These are phyloP conservation scores for Fusarium equiseti DNA, from an alignment of 2,329 filamentous ascomycete species.

Conservation along the genomic window DNA sequence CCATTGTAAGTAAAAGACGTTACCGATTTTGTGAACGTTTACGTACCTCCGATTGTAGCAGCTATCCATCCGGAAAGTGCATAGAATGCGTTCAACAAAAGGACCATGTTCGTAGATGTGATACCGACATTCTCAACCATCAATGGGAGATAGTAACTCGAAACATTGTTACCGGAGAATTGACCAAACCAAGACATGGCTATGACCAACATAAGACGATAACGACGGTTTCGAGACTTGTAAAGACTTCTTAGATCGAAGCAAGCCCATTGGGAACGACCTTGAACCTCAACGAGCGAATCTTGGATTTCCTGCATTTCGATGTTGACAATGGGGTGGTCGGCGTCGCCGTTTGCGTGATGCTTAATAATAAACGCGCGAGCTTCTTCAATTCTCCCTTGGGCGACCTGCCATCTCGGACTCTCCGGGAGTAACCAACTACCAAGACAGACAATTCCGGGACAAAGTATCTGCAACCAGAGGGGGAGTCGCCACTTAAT, in stretches of 20 bases:
- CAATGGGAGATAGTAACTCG: constrained; percentile 16
- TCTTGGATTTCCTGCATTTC: constrained; percentile 20
- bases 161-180: constrained; percentile 11
- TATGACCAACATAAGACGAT: constrained; percentile 2
- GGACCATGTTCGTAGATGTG: constrained; percentile 1
- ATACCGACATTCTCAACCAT: constrained; percentile 16
- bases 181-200: constrained; percentile 27
- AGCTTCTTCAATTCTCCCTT: constrained; percentile 1
- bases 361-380: constrained; percentile 8
- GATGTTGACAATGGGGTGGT: constrained; percentile 5
- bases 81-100: constrained; percentile 18
- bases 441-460: constrained; percentile 26
- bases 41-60: constrained; percentile 14
- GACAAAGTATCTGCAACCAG: constrained; percentile 35
- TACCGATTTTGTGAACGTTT: accelerated
- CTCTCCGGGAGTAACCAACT: constrained; percentile 69
- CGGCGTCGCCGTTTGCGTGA: constrained; percentile 12
- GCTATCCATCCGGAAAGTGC: constrained; percentile 15
- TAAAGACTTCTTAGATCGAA: constrained; percentile 9
- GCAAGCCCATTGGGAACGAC: constrained; percentile 12
- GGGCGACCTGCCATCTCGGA: constrained; percentile 62
- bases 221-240: constrained; percentile 4
- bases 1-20: background rate
- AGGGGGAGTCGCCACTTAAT: constrained; percentile 40
- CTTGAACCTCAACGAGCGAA: background rate